These are phyloP conservation scores for Hypoxylon sp. DNA, from an alignment of 2,329 filamentous ascomycete species.

Conservation along the genomic window DNA sequence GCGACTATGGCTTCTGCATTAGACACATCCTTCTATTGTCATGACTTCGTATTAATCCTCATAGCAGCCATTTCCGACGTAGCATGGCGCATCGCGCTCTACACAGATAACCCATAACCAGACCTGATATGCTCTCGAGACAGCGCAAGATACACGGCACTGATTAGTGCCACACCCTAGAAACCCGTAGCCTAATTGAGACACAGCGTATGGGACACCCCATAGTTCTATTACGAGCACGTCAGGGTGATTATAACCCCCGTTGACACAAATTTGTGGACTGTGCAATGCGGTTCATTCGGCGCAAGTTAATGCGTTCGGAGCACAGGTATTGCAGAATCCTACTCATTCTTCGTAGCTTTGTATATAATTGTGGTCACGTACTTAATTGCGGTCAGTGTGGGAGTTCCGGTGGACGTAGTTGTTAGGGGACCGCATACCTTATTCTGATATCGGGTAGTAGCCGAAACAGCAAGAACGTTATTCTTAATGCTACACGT, in stretches of 20 bases:
- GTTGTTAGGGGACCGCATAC: conserved; percentile 58
- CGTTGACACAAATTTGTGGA: conserved; percentile 14
- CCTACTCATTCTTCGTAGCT: conserved; percentile 72
- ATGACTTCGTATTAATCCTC: conserved; percentile 28
- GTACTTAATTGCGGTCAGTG: conserved; percentile 70
- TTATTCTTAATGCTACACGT: conserved; percentile 99
- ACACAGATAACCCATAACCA: conserved; percentile 9
- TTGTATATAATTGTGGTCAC: conserved; percentile 99
- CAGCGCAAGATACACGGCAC: conserved; percentile 12
- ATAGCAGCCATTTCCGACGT: conserved; percentile 15
- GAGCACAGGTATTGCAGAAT: background rate
- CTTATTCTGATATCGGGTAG: conserved; percentile 97
- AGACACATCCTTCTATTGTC: conserved; percentile 33
- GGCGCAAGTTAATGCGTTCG: conserved; percentile 1
- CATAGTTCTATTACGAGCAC: conserved; percentile 6
- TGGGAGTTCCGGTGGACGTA: conserved; percentile 55
- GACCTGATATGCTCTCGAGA: background rate
- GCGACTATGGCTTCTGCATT: conserved; percentile 22
- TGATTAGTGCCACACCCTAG: conserved; percentile 8
- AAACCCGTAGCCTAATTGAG: conserved; percentile 3
- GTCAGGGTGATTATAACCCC: background rate
- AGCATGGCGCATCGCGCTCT: conserved; percentile 7
- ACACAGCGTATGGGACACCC: background rate
- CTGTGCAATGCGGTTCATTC: conserved; percentile 10
- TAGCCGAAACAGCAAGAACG: conserved; percentile 93